These are phyloP conservation scores for Ustilago nuda DNA, from an alignment of 1,284 basidiomycete genomes.

Conservation along the genomic window DNA sequence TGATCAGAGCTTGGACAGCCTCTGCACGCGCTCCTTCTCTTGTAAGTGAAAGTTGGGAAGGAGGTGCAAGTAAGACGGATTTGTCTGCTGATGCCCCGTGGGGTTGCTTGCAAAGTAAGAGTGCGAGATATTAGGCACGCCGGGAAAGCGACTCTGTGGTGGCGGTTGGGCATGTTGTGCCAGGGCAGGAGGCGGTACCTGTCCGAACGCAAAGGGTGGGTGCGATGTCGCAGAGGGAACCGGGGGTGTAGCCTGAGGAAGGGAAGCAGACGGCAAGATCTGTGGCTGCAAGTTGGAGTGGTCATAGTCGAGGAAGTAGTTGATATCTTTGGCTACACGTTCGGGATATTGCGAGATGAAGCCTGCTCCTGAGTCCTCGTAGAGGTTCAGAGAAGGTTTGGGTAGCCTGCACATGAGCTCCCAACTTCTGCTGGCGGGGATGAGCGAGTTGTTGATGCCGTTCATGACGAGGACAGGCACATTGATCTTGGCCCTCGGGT, in stretches of 20 bases:
- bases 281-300: constrained; percentile 36
- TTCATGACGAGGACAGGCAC: constrained; percentile 42
- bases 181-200: not conserved
- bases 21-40: constrained; percentile 15
- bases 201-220: not conserved
- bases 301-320: constrained; percentile 36
- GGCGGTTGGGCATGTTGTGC: not conserved
- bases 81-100: constrained; percentile 16
- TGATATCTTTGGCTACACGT: constrained; percentile 40
- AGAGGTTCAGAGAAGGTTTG: constrained; percentile 30
- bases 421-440: constrained; percentile 45
- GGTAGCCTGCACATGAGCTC: constrained; percentile 42
- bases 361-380: constrained; percentile 38
- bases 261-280: constrained; percentile 33
- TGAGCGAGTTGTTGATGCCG: constrained; percentile 41
- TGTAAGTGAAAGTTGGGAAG: constrained; percentile 11
- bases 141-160: constrained; percentile 5
- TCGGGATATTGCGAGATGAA: constrained; percentile 46
- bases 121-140: constrained; percentile 17
- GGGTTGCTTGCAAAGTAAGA: constrained; percentile 28
- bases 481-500: constrained; percentile 44
- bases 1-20: constrained; percentile 27
- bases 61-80: constrained; percentile 16
- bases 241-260: constrained; percentile 14
- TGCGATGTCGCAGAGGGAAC: not conserved